phyloP scores from a whole-genome alignment of 306 rosid species.

The Vigna radiata region DNA sequence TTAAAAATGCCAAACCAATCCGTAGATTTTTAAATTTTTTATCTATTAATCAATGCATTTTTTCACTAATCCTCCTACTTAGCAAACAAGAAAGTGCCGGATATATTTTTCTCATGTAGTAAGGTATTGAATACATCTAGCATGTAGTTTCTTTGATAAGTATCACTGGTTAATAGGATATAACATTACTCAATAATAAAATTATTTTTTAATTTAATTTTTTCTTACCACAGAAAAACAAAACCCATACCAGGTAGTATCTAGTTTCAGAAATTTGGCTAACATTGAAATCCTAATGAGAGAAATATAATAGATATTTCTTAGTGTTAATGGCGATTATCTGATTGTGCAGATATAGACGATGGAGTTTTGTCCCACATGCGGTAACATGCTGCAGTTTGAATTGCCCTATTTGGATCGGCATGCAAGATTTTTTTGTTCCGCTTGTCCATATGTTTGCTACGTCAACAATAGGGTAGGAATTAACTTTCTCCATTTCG shows the following conservation, averaged over 20 bases:
- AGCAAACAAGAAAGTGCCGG: not conserved
- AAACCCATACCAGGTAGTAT: not conserved
- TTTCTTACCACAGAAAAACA: not conserved
- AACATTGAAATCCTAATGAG: not conserved
- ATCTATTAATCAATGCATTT: not conserved
- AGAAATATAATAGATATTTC: not conserved
- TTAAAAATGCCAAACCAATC: no score
- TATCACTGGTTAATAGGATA: not conserved
- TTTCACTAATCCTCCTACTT: not conserved
- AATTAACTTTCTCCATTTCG: not conserved
- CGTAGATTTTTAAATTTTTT: not conserved
- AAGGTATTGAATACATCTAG: not conserved
- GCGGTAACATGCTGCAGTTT: constrained; percentile 65
- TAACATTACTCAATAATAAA: not conserved
- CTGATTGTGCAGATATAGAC: constrained; percentile 13
- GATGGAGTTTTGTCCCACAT: constrained; percentile 78
- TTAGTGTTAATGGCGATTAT: not conserved
- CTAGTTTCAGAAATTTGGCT: not conserved
- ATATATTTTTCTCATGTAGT: not conserved
- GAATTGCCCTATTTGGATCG: constrained; percentile 60
- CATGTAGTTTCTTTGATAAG: not conserved
- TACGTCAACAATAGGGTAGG: constrained; percentile 51
- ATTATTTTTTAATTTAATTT: not conserved
- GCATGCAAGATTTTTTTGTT: constrained; percentile 64
- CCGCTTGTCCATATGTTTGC: constrained; percentile 70